Evolutionary conservation across 2,329 filamentous ascomycete genomes (phyloP), one percentile per base, ranked within the genome.

Genomic region (Zymoseptoria crescenta): DNA sequence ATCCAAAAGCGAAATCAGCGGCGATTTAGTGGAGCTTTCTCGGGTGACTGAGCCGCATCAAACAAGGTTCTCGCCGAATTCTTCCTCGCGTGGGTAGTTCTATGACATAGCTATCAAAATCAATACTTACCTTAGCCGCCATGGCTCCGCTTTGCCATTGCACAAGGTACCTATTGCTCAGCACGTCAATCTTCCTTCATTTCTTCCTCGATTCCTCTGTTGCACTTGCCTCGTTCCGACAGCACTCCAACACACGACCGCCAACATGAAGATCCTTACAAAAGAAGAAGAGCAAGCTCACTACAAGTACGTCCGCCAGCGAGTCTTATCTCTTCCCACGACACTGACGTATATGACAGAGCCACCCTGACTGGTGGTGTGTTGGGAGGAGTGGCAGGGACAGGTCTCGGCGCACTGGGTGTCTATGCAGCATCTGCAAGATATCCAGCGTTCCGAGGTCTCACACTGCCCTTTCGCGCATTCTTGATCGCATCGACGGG

Each of bases 231-330:
- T 8, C 41, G 27, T 35, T 30, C 28, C 29, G 54, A 21, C 19
- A 10, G 4, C 48, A 28, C 35, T 20, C 52, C 60, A 9, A 8
- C 49, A 21, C 49, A 21, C 21, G 29, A 29, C 75, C 81, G 55
- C 24, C 58, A 69, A 54, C 64, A 99, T 97, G 94, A 97, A 96
- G 87, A 81, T 97, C 72, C 83, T 97, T 73, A 95, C 89, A 69
- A 91, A 93, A 74, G 91, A 96, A 83, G 90, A 96, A 79, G 92
- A 96, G 78, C 74, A 81, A 61, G 89, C 83, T 56, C 92, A 96
- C 82, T 96, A 95, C 83, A 78, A 80, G 83, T 85, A 76, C 55
- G 77, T 65, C 19, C 4, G 28, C 49, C 27, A 9, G n/a, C 27
- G 27, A 27, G 29, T 20, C 29, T 20, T 21, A 21, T 21, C n/a